A percentile compares a stretch with the other conserved stretches of the same genome.
phyloP scores from a whole-genome alignment of 352 stramenopile species.

The Halophytophthora polymorphica region DNA sequence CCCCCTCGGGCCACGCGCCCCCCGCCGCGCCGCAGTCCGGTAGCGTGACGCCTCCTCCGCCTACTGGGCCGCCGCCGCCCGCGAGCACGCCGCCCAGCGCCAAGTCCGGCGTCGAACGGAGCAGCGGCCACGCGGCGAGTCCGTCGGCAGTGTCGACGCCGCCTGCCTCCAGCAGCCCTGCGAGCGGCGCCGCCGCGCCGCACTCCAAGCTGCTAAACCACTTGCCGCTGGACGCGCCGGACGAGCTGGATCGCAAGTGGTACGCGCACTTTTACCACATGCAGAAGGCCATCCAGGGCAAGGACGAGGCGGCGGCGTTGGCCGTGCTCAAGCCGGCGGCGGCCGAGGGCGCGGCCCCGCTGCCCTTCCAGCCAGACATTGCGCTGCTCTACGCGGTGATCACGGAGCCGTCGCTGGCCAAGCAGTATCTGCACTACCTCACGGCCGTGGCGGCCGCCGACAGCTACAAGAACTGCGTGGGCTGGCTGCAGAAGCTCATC shows the following conservation, averaged over 20 bases:
- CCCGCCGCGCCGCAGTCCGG: not conserved
- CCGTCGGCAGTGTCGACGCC: conserved; percentile 24
- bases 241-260: conserved; percentile 86
- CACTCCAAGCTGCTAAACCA: conserved; percentile 76
- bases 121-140: conserved; percentile 7
- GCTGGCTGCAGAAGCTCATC: conserved; percentile 77
- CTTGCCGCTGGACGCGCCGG: conserved; percentile 60
- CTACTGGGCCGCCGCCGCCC: conserved; percentile 6
- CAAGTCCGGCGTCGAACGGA: conserved; percentile 1
- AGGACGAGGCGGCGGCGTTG: conserved; percentile 54
- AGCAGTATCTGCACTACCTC: conserved; percentile 76
- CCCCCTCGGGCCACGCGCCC: conserved; percentile 9
- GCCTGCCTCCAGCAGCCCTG: conserved; percentile 15
- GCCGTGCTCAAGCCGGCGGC: conserved; percentile 62
- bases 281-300: conserved; percentile 76
- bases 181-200: conserved; percentile 21
- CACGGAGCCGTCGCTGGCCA: conserved; percentile 64
- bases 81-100: conserved; percentile 4
- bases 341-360: conserved; percentile 22
- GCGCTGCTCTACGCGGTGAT: conserved; percentile 76
- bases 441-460: conserved; percentile 49
- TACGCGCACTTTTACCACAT: conserved; percentile 85
- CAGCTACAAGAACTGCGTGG: conserved; percentile 77
- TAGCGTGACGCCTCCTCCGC: conserved; percentile 12
- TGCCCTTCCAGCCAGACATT: conserved; percentile 78